A percentile compares a stretch with the other conserved stretches of the same genome.
These are phyloP conservation scores for Neoboletus magnificus DNA, from an alignment of 768 basidiomycete genomes.

Conservation along the genomic window DNA sequence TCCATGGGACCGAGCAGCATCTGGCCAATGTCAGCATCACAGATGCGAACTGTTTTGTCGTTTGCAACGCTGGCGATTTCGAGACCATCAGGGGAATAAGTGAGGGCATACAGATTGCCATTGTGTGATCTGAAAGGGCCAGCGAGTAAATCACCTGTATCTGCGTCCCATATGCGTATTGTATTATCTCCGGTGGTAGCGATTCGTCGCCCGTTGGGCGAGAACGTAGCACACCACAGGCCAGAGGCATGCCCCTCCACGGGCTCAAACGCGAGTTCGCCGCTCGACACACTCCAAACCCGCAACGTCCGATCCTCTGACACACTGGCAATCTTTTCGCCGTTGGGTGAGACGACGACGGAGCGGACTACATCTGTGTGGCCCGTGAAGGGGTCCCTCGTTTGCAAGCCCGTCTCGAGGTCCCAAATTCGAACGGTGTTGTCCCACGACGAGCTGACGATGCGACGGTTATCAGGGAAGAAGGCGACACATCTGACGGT, in stretches of 20 bases:
- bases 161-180: conserved; percentile 32
- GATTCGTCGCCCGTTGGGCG: conserved; percentile 29
- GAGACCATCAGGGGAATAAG: conserved; percentile 36
- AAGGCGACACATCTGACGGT: conserved; percentile 27
- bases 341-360: conserved; percentile 30
- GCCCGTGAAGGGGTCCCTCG: conserved; percentile 17
- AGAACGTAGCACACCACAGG: conserved; percentile 32
- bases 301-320: conserved; percentile 30
- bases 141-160: conserved; percentile 22
- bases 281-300: conserved; percentile 25
- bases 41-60: conserved; percentile 32
- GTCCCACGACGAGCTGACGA: conserved; percentile 27
- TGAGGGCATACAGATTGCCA: conserved; percentile 33
- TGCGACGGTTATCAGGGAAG: conserved; percentile 26
- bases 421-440: conserved; percentile 29
- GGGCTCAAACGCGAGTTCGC: conserved; percentile 22
- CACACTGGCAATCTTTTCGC: conserved; percentile 25
- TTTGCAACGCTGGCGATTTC: conserved; percentile 31
- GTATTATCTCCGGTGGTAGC: conserved; percentile 34
- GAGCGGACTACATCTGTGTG: conserved; percentile 30
- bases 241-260: conserved; percentile 25
- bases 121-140: conserved; percentile 31
- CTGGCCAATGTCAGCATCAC: conserved; percentile 38
- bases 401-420: conserved; percentile 15
- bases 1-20: conserved; percentile 24